Evolutionary conservation across 2,329 filamentous ascomycete genomes (phyloP), one percentile per base, ranked within the genome.

Genomic region (Penicillium hordei): DNA sequence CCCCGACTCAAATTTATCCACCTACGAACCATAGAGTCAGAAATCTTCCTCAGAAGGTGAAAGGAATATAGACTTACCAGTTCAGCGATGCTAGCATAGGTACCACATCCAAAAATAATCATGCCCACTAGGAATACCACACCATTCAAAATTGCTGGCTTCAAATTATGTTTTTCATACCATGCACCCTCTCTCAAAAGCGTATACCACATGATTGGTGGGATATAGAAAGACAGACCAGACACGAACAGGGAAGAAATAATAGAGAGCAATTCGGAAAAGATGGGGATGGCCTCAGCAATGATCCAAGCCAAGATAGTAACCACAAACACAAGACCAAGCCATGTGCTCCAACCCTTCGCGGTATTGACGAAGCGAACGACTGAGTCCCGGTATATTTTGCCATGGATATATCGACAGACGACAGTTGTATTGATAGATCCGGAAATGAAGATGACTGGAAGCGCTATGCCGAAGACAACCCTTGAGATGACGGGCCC

Each of bases 241-340:
- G 53, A 55, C 31, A 55, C 53, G 19, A 55, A 55, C 39, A 55
- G 25, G n/a, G 53, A 42, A 15, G 53, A 55, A 27, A 55, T 55
- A 9, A 55, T 55, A 13, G 61, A 63, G 1, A 63, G 40, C 31
- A 63, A 42, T 4, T 63, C 57, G 0, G 57, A 60, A 49, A 63
- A 63, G n/a, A 63, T 58, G 2, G 61, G 61, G 19, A 63, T 62
- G 1, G 61, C 52, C 21, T 63, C 61, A 5, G 61, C 61, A 38
- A 63, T 61, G 7, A 63, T 29, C 61, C 61, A 63, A 10, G 57
- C 59, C 13, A 63, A 15, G 6, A 58, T 34, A 10, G 60, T 63
- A 13, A 63, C 45, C 13, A 57, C 3, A 2, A 40, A 39, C 2
- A 63, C 45, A 8, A 63, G 54, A 17, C 44, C 45, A 13, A 60